Percentiles rank a stretch among this genome's conserved stretches.
These are phyloP conservation scores for Plenodomus lindquistii DNA, from an alignment of 2,329 filamentous ascomycete genomes.

Conservation along the genomic window DNA sequence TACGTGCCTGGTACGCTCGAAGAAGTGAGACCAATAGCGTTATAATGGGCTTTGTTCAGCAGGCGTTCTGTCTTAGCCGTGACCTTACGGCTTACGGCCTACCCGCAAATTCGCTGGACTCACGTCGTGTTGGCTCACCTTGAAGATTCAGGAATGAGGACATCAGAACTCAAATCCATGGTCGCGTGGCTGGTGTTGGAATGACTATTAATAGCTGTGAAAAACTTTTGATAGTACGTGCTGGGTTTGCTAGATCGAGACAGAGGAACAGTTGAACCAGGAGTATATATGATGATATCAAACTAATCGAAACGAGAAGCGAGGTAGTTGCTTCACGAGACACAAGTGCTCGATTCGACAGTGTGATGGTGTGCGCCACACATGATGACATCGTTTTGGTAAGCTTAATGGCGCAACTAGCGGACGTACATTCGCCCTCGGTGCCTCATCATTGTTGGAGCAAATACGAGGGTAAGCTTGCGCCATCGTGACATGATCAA, in stretches of 20 bases:
- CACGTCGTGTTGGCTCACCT: neutral
- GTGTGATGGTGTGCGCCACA: neutral
- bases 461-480: too few relatives aligned
- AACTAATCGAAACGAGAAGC: too few relatives aligned
- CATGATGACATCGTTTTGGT: neutral
- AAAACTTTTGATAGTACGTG: neutral
- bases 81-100: conserved; percentile 2
- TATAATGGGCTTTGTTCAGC: conserved; percentile 4
- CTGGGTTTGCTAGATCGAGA: neutral
- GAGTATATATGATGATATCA: too few relatives aligned
- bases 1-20: too few relatives aligned
- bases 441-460: too few relatives aligned
- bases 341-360: neutral
- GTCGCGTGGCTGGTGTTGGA: neutral
- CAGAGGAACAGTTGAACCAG: too few relatives aligned
- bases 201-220: too few relatives aligned
- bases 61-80: conserved; percentile 12
- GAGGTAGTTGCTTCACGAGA: too few relatives aligned
- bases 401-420: neutral
- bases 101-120: neutral
- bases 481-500: too few relatives aligned
- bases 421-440: too few relatives aligned
- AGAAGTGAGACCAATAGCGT: too few relatives aligned
- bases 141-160: neutral
- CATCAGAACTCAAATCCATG: neutral